A percentile compares a stretch with the other conserved stretches of the same genome.
Conservation (phyloP, 1,284 basidiomycete genomes). For the Cerrena zonata region DNA sequence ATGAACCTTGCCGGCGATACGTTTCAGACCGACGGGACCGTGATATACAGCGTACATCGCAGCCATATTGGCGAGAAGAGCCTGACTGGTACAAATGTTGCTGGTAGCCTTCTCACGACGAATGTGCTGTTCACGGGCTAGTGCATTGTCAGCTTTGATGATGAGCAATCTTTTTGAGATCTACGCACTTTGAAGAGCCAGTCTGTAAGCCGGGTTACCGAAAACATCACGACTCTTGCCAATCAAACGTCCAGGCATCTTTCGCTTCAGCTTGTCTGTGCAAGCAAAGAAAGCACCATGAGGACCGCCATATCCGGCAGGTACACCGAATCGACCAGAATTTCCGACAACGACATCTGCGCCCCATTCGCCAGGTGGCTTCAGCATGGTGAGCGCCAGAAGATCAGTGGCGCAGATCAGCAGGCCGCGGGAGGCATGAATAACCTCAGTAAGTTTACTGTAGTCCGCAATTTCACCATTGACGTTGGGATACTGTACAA, state of each 20-base stretch:
- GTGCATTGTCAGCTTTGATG: slow-evolving; percentile 6
- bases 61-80: slow-evolving; percentile 92
- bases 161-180: slow-evolving; percentile 8
- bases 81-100: slow-evolving; percentile 91
- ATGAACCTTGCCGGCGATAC: slow-evolving; percentile 88
- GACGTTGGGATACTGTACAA: slow-evolving; percentile 91
- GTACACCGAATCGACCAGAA: slow-evolving; percentile 91
- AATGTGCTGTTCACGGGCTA: slow-evolving; percentile 93
- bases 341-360: slow-evolving; percentile 95
- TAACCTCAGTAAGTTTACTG: slow-evolving; percentile 56
- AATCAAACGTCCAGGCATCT: slow-evolving; percentile 94
- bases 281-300: slow-evolving; percentile 96
- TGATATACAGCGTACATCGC: slow-evolving; percentile 98
- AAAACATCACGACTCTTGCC: slow-evolving; percentile 82
- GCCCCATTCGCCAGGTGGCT: slow-evolving; percentile 97
- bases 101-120: slow-evolving; percentile 93
- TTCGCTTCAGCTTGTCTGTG: slow-evolving; percentile 87
- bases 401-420: slow-evolving; percentile 88
- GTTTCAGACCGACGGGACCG: slow-evolving; percentile 80
- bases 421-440: slow-evolving; percentile 75
- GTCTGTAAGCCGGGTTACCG: slow-evolving; percentile 84
- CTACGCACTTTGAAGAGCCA: slow-evolving; percentile 84
- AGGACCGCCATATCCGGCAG: slow-evolving; percentile 85
- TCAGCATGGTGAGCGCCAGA: slow-evolving; percentile 87
- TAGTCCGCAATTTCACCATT: slow-evolving; percentile 84